Evolutionary conservation across 306 rosid species (phyloP).

Genomic region (Casuarina equisetifolia): DNA sequence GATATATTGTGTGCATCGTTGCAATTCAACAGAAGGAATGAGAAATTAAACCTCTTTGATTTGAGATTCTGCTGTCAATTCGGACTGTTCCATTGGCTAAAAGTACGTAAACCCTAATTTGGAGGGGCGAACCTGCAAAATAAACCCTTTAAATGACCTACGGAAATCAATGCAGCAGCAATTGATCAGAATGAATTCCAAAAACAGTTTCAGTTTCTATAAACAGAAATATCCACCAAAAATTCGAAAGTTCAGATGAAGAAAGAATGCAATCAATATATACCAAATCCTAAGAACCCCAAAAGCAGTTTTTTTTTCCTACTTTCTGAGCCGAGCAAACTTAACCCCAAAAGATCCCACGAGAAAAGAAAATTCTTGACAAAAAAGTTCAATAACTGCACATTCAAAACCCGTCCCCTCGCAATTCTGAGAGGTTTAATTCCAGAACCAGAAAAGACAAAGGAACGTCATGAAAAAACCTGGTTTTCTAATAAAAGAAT

Average conservation of each 20-base stretch:
- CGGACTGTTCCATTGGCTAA: conserved; percentile 58
- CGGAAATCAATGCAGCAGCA: conserved; percentile 26
- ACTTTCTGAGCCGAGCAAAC: conserved; percentile 36
- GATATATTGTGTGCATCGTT: conserved; percentile 20
- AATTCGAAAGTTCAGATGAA: conserved; percentile 16
- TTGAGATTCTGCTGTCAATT: conserved; percentile 52
- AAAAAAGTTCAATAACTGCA: conserved; percentile 40
- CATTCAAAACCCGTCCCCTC: conserved; percentile 29
- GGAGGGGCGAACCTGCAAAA: conserved; percentile 46
- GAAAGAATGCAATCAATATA: conserved; percentile 24
- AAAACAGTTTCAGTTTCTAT: conserved; percentile 29
- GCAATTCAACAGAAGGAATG: conserved; percentile 28
- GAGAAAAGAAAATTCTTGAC: conserved; percentile 24
- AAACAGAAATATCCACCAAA: not conserved
- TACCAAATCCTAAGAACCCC: conserved; percentile 43
- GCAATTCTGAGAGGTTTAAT: conserved; percentile 29
- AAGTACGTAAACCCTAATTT: conserved; percentile 35
- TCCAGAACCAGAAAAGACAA: conserved; percentile 34
- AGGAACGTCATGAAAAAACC: conserved; percentile 13
- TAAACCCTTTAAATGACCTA: conserved; percentile 12
- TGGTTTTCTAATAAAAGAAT: conserved; percentile 15
- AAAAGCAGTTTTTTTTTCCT: conserved; percentile 27
- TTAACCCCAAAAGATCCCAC: conserved; percentile 30
- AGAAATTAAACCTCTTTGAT: conserved; percentile 61
- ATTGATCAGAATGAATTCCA: conserved; percentile 26